These are phyloP conservation scores for Puccinia brachypodii DNA, from an alignment of 1,284 basidiomycete species.

Conservation along the genomic window DNA sequence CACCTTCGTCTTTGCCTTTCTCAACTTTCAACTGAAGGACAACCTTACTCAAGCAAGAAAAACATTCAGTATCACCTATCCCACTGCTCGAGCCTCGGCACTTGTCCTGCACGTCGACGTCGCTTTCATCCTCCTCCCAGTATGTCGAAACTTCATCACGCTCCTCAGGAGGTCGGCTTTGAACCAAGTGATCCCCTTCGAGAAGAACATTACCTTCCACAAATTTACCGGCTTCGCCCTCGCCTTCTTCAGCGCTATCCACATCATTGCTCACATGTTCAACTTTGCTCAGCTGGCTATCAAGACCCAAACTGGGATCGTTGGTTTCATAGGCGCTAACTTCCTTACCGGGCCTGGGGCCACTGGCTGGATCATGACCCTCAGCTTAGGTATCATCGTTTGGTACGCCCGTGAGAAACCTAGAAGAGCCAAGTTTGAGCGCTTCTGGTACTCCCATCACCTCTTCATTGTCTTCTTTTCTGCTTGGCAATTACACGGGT, in stretches of 20 bases:
- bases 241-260: conserved; percentile 70
- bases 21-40: conserved; percentile 48
- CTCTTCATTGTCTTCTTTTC: conserved; percentile 86
- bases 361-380: conserved; percentile 90
- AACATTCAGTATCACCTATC: conserved; percentile 55
- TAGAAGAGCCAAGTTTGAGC: conserved; percentile 71
- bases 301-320: conserved; percentile 62
- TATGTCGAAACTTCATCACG: conserved; percentile 87
- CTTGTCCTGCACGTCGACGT: conserved; percentile 82
- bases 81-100: conserved; percentile 76
- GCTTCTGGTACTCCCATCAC: conserved; percentile 72
- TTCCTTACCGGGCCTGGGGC: conserved; percentile 73
- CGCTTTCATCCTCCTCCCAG: conserved; percentile 82
- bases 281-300: conserved; percentile 63
- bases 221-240: conserved; percentile 84
- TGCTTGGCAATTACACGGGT: conserved; percentile 75
- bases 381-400: conserved; percentile 70
- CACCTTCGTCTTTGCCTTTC: not conserved
- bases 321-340: conserved; percentile 71
- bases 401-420: conserved; percentile 77
- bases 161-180: conserved; percentile 75
- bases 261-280: conserved; percentile 73
- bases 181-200: conserved; percentile 72
- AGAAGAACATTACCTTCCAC: conserved; percentile 60
- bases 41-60: conserved; percentile 52